Evolutionary conservation across 2,329 filamentous ascomycete species (phyloP).

Genomic region (Exophiala sp.): DNA sequence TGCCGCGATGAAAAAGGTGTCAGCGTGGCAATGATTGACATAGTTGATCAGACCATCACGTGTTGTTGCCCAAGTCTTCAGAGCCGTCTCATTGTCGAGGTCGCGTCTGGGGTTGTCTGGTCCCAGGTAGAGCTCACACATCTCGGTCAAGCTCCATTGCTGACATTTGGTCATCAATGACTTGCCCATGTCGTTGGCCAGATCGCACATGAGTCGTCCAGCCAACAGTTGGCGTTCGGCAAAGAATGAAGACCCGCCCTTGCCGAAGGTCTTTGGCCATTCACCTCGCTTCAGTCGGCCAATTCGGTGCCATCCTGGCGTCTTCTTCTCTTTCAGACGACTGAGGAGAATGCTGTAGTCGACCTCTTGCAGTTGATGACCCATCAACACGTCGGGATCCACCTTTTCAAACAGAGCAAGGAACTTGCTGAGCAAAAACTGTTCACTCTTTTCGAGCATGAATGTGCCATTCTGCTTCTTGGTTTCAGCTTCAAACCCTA

Average conservation of each 20-base stretch:
- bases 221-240: conserved; percentile 84
- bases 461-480: conserved; percentile 67
- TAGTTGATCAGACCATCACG: conserved; percentile 88
- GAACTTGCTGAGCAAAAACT: conserved; percentile 79
- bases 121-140: conserved; percentile 85
- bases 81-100: conserved; percentile 76
- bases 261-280: conserved; percentile 84
- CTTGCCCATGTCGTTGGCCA: conserved; percentile 94
- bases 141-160: conserved; percentile 95
- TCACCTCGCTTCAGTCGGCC: conserved; percentile 74
- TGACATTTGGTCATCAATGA: conserved; percentile 96
- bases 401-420: conserved; percentile 79
- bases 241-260: conserved; percentile 83
- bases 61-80: conserved; percentile 79
- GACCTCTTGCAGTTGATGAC: conserved; percentile 93
- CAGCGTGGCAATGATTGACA: conserved; percentile 84
- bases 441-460: conserved; percentile 75
- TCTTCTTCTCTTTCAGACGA: conserved; percentile 82
- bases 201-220: conserved; percentile 83
- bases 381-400: conserved; percentile 89
- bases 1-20: conserved; percentile 93
- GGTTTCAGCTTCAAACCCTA: conserved; percentile 64
- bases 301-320: conserved; percentile 88
- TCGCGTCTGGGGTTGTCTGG: conserved; percentile 69
- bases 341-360: conserved; percentile 88